These are phyloP conservation scores for Ophiostoma sp. DNA, from an alignment of 2,329 filamentous ascomycete species.

Conservation along the genomic window DNA sequence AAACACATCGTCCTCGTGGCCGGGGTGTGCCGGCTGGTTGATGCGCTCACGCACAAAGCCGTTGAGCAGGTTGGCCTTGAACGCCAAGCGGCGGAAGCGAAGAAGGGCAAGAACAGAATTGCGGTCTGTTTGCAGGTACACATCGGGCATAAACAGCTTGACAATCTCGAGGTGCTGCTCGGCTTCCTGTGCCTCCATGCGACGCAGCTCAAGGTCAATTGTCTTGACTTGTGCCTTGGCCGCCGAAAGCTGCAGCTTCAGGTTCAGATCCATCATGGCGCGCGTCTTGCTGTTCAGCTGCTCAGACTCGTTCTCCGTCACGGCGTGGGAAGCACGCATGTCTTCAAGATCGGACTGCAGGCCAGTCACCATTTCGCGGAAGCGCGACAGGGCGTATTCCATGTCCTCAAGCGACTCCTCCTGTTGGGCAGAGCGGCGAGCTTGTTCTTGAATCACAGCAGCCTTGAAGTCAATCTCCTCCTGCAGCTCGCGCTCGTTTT, in stretches of 20 bases:
- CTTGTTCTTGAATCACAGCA: constrained; percentile 74
- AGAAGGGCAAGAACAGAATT: constrained; percentile 86
- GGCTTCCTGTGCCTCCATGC: constrained; percentile 83
- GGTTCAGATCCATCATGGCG: constrained; percentile 94
- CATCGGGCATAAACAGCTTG: constrained; percentile 81
- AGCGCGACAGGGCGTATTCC: constrained; percentile 82
- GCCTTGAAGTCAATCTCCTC: constrained; percentile 90
- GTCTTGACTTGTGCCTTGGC: constrained; percentile 90
- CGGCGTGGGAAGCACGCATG: constrained; percentile 83
- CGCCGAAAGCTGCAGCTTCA: constrained; percentile 85
- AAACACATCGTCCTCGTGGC: constrained; percentile 72
- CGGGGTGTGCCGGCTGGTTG: constrained; percentile 55
- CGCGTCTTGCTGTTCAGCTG: constrained; percentile 82
- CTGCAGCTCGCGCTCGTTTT: constrained; percentile 90
- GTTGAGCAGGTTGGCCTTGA: constrained; percentile 78
- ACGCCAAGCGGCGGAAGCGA: constrained; percentile 78
- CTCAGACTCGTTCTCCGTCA: constrained; percentile 88
- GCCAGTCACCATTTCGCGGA: constrained; percentile 80
- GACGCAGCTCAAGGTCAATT: constrained; percentile 82
- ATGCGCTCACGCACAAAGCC: constrained; percentile 74
- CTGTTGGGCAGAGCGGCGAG: constrained; percentile 66
- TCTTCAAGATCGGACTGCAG: constrained; percentile 85
- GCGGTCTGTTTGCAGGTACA: constrained; percentile 64
- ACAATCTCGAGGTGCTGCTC: constrained; percentile 83
- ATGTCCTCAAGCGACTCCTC: constrained; percentile 78